phyloP scores from a whole-genome alignment of 345 rosid species.

The Eucalyptus dawsonii region DNA sequence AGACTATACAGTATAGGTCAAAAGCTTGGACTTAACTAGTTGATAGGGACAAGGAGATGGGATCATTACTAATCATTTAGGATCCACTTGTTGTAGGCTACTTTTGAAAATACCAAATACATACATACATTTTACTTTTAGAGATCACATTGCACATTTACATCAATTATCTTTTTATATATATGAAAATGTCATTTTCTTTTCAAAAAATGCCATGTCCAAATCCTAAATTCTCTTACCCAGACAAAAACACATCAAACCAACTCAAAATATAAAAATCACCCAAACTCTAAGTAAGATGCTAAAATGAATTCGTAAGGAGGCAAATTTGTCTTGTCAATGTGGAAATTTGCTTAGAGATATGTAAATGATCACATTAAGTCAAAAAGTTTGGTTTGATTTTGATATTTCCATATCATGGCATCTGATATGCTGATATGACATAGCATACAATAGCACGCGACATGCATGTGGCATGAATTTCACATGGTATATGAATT shows the following conservation, averaged over 20 bases:
- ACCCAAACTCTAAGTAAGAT: not conserved
- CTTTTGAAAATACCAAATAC: not conserved
- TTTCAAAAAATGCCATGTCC: not conserved
- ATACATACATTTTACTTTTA: not conserved
- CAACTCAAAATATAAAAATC: not conserved
- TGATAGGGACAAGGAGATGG: not conserved
- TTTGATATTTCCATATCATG: not conserved
- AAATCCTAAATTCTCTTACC: not conserved
- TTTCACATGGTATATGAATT: not conserved
- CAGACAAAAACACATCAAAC: not conserved
- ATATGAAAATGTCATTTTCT: not conserved
- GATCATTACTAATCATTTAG: not conserved
- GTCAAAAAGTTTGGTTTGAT: not conserved
- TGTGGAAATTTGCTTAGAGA: not conserved
- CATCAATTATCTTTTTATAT: not conserved
- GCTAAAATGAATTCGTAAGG: not conserved
- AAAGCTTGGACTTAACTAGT: not conserved
- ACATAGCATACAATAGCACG: not conserved
- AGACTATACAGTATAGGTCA: accelerated
- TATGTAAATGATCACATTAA: not conserved
- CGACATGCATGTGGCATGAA: not conserved
- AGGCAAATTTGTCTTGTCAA: not conserved
- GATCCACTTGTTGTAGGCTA: not conserved
- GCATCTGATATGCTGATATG: not conserved
- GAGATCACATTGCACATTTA: not conserved